These are phyloP conservation scores for Dictyostelium brefeldianum DNA, from an alignment of 78 protist species.

Conservation along the genomic window DNA sequence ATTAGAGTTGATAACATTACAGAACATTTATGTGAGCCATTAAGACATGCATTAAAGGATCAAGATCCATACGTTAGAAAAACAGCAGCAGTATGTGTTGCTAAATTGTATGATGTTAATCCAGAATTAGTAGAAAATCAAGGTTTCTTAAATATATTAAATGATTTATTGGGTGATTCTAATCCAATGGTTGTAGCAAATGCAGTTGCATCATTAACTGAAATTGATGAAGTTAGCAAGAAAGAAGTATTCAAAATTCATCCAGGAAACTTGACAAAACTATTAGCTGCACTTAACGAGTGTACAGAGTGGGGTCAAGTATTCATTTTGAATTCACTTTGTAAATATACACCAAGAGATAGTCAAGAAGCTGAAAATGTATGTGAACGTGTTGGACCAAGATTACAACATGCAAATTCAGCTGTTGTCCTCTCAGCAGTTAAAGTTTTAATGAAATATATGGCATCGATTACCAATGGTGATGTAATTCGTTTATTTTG, in stretches of 20 bases:
- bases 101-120: constrained; percentile 97
- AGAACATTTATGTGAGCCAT: constrained; percentile 96
- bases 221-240: constrained; percentile 90
- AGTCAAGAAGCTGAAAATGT: constrained; percentile 94
- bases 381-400: constrained; percentile 97
- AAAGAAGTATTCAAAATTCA: constrained; percentile 74
- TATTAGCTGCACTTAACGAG: constrained; percentile 96
- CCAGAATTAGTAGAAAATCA: constrained; percentile 94
- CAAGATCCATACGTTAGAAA: constrained; percentile 99
- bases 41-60: constrained; percentile 94
- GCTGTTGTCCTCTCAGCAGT: constrained; percentile 98
- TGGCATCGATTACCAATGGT: constrained; percentile 61
- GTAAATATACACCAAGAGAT: constrained; percentile 86
- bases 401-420: constrained; percentile 97
- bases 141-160: constrained; percentile 95
- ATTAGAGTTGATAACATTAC: constrained; percentile 97
- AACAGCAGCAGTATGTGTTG: constrained; percentile 99
- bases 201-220: constrained; percentile 97
- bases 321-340: constrained; percentile 97
- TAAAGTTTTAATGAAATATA: constrained; percentile 89
- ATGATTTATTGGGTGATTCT: constrained; percentile 94
- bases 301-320: constrained; percentile 99
- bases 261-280: constrained; percentile 84
- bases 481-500: constrained; percentile 26
- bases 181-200: constrained; percentile 99